phyloP scores from a whole-genome alignment of 768 basidiomycete genomes.

The Rickenella mellea region DNA sequence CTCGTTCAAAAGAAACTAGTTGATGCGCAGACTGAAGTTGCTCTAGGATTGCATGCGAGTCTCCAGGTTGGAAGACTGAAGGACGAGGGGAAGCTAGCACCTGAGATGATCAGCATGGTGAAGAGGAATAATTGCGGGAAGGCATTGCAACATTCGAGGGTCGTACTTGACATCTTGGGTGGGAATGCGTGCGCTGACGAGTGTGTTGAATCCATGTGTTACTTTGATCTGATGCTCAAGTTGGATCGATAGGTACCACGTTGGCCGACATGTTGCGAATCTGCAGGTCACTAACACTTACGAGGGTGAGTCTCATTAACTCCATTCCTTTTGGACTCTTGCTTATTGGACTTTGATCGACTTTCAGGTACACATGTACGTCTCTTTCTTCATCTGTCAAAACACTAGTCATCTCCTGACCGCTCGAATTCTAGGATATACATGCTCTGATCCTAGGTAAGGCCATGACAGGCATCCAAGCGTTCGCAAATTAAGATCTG shows the following conservation, averaged over 20 bases:
- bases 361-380: conserved; percentile 49
- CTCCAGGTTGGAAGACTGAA: conserved; percentile 66
- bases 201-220: conserved; percentile 33
- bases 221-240: not conserved
- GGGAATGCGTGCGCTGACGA: conserved; percentile 93
- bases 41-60: conserved; percentile 53
- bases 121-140: conserved; percentile 97
- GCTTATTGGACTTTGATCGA: not conserved
- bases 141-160: conserved; percentile 73
- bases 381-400: conserved; percentile 3
- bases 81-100: conserved; percentile 58
- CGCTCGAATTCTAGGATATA: conserved; percentile 52
- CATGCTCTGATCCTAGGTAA: conserved; percentile 91
- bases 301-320: conserved; percentile 45
- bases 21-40: conserved; percentile 82
- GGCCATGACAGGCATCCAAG: conserved; percentile 82
- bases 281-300: conserved; percentile 95
- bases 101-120: conserved; percentile 92
- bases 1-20: conserved; percentile 97
- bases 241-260: conserved; percentile 64
- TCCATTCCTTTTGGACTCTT: conserved; percentile 1
- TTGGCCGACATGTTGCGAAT: conserved; percentile 92
- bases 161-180: conserved; percentile 82
- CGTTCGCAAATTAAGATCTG: conserved; percentile 54
- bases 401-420: conserved; percentile 4